phyloP scores from a whole-genome alignment of 352 stramenopile species.

The Globisporangium takayamanum region DNA sequence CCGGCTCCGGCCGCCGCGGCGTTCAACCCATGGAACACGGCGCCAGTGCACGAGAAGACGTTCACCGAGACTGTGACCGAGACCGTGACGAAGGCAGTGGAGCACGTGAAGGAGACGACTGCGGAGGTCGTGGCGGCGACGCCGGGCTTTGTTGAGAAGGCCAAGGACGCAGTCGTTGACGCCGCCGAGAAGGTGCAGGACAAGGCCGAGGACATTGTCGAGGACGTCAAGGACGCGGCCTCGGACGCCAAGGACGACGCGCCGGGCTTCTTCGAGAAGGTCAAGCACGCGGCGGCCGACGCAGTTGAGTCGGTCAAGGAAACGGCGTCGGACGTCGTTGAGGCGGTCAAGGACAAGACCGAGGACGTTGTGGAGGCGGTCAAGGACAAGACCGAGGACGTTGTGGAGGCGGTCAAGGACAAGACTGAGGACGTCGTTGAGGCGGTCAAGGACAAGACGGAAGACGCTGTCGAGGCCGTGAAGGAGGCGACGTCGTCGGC shows the following conservation, averaged over 20 bases:
- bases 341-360: constrained; percentile 13
- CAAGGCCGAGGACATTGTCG: constrained; percentile 16
- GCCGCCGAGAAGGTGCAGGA: constrained; percentile 8
- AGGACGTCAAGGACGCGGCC: constrained; percentile 15
- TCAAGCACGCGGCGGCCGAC: constrained; percentile 7
- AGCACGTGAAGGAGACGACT: constrained; percentile 13
- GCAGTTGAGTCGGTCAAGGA: constrained; percentile 6
- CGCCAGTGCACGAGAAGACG: constrained; percentile 23
- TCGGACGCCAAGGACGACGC: constrained; percentile 11
- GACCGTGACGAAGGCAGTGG: constrained; percentile 8
- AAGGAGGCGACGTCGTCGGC: constrained; percentile 12
- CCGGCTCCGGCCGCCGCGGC: background rate
- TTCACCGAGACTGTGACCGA: constrained; percentile 15
- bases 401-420: constrained; percentile 8
- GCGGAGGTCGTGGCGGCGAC: constrained; percentile 12
- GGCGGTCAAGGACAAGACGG: constrained; percentile 12
- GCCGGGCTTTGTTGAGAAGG: constrained; percentile 15
- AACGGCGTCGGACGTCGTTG: background rate
- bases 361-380: constrained; percentile 10
- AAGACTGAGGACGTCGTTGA: constrained; percentile 9
- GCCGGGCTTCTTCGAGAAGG: constrained; percentile 10
- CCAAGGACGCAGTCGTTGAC: constrained; percentile 14
- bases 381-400: constrained; percentile 11
- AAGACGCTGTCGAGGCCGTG: constrained; percentile 6
- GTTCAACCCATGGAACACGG: constrained; percentile 34